A percentile compares a stretch with the other conserved stretches of the same genome.
Conservation (phyloP, 2,329 filamentous ascomycete genomes). For the Alternaria ventricosa region DNA sequence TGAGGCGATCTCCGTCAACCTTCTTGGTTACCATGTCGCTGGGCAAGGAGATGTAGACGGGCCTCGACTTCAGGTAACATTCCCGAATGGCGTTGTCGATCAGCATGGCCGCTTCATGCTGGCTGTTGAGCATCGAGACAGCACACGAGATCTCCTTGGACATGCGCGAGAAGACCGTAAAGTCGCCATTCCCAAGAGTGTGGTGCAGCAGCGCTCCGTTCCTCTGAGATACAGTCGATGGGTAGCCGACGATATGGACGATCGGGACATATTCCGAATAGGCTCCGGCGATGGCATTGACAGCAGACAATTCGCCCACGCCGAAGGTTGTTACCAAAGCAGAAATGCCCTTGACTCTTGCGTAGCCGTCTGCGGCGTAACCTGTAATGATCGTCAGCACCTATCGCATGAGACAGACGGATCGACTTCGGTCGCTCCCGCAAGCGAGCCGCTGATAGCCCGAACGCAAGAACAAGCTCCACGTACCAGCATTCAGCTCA, state of each 20-base stretch:
- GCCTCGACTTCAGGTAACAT: conserved; percentile 75
- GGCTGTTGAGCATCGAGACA: conserved; percentile 73
- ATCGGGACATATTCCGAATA: conserved; percentile 57
- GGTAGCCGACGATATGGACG: conserved; percentile 57
- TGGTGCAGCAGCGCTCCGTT: conserved; percentile 55
- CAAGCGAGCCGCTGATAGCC: conserved; percentile 1
- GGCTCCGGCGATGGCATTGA: conserved; percentile 57
- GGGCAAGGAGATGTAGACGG: conserved; percentile 84
- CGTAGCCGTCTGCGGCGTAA: conserved; percentile 57
- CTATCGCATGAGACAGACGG: background rate
- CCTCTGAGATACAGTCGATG: conserved; percentile 50
- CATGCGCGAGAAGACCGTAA: conserved; percentile 83
- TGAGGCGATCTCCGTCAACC: conserved; percentile 74
- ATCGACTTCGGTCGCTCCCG: conserved; percentile 2
- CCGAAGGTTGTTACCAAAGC: conserved; percentile 58
- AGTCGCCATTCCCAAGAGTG: conserved; percentile 67
- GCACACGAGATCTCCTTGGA: conserved; percentile 73
- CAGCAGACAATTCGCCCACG: conserved; percentile 56
- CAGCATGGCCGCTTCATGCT: conserved; percentile 71
- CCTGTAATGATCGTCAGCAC: conserved; percentile 33
- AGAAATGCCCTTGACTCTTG: conserved; percentile 54
- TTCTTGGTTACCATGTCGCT: conserved; percentile 81
- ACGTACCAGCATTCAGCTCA: conserved; percentile 63
- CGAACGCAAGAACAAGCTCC: background rate
- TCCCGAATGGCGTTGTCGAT: conserved; percentile 80